Evolutionary conservation across 805 yeast species (phyloP).

Genomic region (Yarrowia sp.): DNA sequence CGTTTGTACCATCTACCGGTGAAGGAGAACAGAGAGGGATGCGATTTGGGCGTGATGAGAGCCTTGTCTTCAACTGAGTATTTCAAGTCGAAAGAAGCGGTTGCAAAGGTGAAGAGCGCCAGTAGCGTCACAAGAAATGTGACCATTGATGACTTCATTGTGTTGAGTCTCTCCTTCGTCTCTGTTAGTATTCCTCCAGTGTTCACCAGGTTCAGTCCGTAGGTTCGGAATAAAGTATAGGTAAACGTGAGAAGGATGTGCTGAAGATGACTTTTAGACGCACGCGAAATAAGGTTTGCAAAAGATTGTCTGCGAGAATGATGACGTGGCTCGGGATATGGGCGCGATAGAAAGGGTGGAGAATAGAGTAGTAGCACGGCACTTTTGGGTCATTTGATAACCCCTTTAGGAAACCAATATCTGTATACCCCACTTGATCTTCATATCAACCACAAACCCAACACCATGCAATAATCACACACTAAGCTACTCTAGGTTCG

Average conservation of each 20-base stretch:
- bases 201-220: too few relatives aligned
- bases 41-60: constrained; percentile 27
- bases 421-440: too few relatives aligned
- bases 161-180: neutral
- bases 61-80: neutral
- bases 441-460: neutral
- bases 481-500: neutral
- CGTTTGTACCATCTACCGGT: constrained; percentile 28
- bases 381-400: too few relatives aligned
- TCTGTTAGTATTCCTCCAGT: too few relatives aligned
- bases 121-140: neutral
- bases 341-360: neutral
- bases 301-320: neutral
- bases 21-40: constrained; percentile 26
- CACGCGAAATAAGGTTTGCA: constrained; percentile 1
- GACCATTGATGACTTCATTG: neutral
- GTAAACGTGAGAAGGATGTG: neutral
- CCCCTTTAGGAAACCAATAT: too few relatives aligned
- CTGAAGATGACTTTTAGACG: neutral
- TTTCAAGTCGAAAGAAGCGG: constrained; percentile 4
- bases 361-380: too few relatives aligned
- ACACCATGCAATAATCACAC: neutral
- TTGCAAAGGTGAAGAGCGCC: neutral
- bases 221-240: too few relatives aligned
- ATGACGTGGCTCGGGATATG: neutral